Conservation (phyloP, 2,329 filamentous ascomycete genomes). For the Botryotinia globosa region DNA sequence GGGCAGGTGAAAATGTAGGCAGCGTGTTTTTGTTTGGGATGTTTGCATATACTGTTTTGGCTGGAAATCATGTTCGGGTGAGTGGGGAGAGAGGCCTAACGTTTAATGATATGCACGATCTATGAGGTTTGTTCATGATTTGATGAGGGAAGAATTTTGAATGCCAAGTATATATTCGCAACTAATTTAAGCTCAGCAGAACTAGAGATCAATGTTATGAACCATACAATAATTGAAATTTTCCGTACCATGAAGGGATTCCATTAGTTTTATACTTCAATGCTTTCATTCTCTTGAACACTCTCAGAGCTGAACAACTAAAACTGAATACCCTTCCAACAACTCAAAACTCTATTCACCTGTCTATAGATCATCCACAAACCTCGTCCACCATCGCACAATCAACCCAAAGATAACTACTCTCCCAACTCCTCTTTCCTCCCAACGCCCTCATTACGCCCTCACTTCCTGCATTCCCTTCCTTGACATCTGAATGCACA, state of each 20-base stretch:
- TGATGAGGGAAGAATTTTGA: background rate
- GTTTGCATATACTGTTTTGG: background rate
- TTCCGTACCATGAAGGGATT: background rate
- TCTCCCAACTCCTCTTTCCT: slow-evolving; percentile 24
- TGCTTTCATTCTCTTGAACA: background rate
- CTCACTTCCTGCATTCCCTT: slow-evolving; percentile 36
- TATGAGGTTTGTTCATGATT: background rate
- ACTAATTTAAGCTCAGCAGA: no score
- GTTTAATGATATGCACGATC: background rate
- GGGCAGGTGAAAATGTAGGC: background rate
- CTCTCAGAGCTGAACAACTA: background rate
- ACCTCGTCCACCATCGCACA: slow-evolving; percentile 6
- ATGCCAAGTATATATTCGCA: background rate
- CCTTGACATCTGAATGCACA: slow-evolving; percentile 36
- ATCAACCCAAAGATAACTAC: slow-evolving; percentile 35
- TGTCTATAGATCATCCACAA: background rate
- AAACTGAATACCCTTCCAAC: background rate
- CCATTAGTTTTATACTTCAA: background rate
- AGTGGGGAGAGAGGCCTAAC: background rate
- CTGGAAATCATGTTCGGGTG: background rate
- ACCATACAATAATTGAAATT: background rate
- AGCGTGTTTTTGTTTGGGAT: background rate
- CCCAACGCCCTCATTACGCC: slow-evolving; percentile 36
- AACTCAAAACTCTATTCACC: background rate
- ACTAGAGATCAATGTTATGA: background rate